Conservation (phyloP, 306 rosid species). For the Cucumis hystrix region DNA sequence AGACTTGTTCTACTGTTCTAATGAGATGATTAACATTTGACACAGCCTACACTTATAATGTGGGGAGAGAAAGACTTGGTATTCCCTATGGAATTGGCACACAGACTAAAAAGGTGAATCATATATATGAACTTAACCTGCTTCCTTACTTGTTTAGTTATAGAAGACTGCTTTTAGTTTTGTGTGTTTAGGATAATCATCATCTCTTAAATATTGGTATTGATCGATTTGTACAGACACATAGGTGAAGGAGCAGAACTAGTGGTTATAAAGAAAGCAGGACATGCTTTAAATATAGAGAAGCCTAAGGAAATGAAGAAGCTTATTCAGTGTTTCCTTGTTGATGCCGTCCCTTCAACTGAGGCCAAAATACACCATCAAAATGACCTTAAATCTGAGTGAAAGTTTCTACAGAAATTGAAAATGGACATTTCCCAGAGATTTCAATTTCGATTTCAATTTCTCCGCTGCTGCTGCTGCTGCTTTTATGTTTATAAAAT, state of each 20-base stretch:
- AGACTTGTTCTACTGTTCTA: neutral
- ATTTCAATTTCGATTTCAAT: neutral
- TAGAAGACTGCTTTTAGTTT: too few species aligned
- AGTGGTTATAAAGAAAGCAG: slow-evolving; percentile 60
- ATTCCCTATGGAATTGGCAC: slow-evolving; percentile 77
- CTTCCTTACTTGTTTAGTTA: neutral
- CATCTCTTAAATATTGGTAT: neutral
- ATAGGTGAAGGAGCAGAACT: slow-evolving; percentile 56
- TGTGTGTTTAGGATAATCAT: neutral
- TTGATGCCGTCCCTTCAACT: slow-evolving; percentile 20
- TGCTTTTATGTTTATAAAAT: neutral
- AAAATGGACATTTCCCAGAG: neutral
- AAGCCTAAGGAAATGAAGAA: slow-evolving; percentile 55
- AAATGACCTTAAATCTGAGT: slow-evolving; percentile 48
- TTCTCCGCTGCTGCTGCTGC: neutral
- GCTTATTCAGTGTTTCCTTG: slow-evolving; percentile 46
- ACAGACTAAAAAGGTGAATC: slow-evolving; percentile 56
- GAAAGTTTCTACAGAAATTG: neutral
- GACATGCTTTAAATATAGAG: slow-evolving; percentile 76
- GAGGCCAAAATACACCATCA: slow-evolving; percentile 12
- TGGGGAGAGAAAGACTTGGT: slow-evolving; percentile 85
- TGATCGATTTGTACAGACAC: slow-evolving; percentile 29
- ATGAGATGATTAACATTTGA: neutral
- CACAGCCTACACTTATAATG: slow-evolving; percentile 64
- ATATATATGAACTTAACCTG: neutral